Base-by-base conservation (phyloP, 2,329 filamentous ascomycete species). In the Gaeumannomyces tritici region DNA sequence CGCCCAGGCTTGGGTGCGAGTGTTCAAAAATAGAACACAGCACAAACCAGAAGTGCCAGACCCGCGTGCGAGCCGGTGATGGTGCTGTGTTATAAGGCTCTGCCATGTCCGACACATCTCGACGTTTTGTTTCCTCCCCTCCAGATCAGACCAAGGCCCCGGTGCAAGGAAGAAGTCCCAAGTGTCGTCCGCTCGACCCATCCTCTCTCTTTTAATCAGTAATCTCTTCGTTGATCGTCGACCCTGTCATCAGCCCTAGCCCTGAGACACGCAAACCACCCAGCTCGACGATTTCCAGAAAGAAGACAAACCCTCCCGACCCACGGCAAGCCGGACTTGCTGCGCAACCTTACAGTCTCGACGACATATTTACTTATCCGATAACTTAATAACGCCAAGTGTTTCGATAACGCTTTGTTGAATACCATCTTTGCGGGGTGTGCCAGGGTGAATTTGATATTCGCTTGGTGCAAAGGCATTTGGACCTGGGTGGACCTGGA, bases 281-380 rank as follows among this genome's bases (percentile, higher is more conserved):
- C 35, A 35, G 29, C 13, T 54, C 42, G 59, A 61, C 59, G 59
- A 61, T 55, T 51, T 54, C 24, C 31, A 21, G 31, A 42, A 42
- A 42, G 13, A 42, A 6, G 9, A 57, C 54, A 26, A 61, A 35
- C 26, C 51, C 24, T 13, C 55, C 58, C 58, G 58, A 60, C 33
- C 55, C 61, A 57, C 58, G 55, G 80, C 81, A 84, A 85, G 82
- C 83, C 72, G 83, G 83, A 76, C 82, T 85, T 84, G 82, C 80
- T 81, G n/a, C 28, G 29, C 35, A 27, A 33, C 51, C 33, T 21
- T 42, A 60, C 27, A 51, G 58, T 60, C 58, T 60, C 58, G 58
- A 60, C 58, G 58, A 60, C 58, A 61, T 57, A 27, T 28, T 55
- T 33, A 59, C 35, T 55, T 65, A 65, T 64, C 65, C 47, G 64